Conservation (phyloP, 352 stramenopile genomes). For the Phytophthora pistaciae region DNA sequence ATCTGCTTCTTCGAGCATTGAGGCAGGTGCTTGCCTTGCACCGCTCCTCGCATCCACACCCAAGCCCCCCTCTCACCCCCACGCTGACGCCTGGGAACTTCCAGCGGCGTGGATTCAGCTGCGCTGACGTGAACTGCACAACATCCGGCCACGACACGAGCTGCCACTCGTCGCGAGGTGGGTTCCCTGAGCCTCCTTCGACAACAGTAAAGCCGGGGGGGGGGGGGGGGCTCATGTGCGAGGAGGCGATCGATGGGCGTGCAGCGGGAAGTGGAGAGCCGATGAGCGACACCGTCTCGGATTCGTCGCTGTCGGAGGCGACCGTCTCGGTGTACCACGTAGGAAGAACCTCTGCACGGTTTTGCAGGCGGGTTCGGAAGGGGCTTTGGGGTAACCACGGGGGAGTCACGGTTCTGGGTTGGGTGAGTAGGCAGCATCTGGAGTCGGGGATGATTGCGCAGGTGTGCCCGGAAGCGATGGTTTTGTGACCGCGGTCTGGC, state of each 20-base stretch:
- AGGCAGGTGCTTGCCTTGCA: background rate
- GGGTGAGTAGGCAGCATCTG: background rate
- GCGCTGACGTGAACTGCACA: background rate
- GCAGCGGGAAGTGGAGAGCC: background rate
- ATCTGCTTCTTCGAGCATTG: background rate
- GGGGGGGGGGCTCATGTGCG: too few species aligned
- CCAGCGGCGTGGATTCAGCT: background rate
- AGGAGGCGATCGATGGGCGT: background rate
- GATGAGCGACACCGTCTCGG: background rate
- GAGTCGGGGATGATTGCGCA: background rate
- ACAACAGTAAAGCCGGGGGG: too few species aligned
- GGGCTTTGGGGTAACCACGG: background rate
- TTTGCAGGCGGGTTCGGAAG: background rate
- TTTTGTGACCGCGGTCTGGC: background rate
- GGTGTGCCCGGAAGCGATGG: background rate
- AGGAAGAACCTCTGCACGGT: background rate
- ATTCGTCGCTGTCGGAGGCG: background rate
- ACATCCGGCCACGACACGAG: background rate
- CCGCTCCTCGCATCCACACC: background rate
- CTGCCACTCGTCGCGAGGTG: background rate
- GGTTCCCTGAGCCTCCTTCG: too few species aligned
- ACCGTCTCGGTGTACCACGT: background rate
- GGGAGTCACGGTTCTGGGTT: background rate
- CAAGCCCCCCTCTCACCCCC: background rate
- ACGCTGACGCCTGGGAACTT: background rate